Evolutionary conservation across 345 rosid species (phyloP).

Genomic region (Hibiscus mutabilis): DNA sequence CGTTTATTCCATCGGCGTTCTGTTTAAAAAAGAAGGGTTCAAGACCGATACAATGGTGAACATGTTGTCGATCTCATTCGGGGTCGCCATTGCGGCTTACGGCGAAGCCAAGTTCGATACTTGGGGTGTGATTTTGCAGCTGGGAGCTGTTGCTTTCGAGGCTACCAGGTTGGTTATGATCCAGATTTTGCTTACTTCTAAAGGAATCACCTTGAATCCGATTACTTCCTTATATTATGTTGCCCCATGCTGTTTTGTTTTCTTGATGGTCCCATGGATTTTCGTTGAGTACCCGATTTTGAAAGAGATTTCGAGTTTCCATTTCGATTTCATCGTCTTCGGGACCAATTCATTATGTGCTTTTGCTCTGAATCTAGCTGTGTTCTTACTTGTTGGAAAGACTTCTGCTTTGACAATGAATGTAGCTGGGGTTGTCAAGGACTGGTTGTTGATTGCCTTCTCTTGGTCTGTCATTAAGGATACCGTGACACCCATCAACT

Average conservation of each 20-base stretch:
- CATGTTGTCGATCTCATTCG: constrained; percentile 88
- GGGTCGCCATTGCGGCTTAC: constrained; percentile 84
- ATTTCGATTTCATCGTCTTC: constrained; percentile 77
- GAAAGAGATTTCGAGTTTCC: constrained; percentile 71
- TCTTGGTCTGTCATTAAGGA: constrained; percentile 98
- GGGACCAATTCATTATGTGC: constrained; percentile 90
- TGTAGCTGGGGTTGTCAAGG: constrained; percentile 96
- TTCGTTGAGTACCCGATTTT: constrained; percentile 75
- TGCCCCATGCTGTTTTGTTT: constrained; percentile 81
- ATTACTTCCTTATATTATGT: constrained; percentile 79
- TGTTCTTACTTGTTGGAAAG: constrained; percentile 88
- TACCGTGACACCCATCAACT: constrained; percentile 77
- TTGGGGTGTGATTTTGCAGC: constrained; percentile 85
- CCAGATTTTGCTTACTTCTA: constrained; percentile 84
- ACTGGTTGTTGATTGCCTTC: constrained; percentile 88
- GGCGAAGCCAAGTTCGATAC: constrained; percentile 88
- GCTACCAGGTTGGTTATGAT: constrained; percentile 87
- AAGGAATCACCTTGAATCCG: constrained; percentile 76
- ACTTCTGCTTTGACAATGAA: constrained; percentile 96
- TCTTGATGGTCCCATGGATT: constrained; percentile 81
- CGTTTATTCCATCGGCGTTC: constrained; percentile 84
- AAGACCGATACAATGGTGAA: constrained; percentile 69
- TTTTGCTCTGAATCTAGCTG: constrained; percentile 85
- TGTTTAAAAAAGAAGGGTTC: constrained; percentile 55
- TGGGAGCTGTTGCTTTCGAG: constrained; percentile 89